Base-by-base conservation (phyloP, 768 basidiomycete species). In the Clavulina sp. region DNA sequence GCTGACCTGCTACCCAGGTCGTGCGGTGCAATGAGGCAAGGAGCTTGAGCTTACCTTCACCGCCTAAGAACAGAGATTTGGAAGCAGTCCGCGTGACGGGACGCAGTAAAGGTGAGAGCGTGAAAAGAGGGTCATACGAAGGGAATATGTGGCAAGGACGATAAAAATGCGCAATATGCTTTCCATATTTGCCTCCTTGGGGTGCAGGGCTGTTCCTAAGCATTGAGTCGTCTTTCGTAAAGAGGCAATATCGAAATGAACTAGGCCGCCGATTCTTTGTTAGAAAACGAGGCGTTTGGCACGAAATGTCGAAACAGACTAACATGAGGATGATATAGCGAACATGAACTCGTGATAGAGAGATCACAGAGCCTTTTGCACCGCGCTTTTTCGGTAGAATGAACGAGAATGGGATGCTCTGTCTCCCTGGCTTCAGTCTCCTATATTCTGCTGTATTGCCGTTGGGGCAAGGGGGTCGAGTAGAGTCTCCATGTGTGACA, bases 1-100 rank as follows among this genome's bases (percentile, higher is more conserved):
- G 70, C 63, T 88, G 84, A 21, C 91, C 91, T 36, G 87, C 78
- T 32, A 92, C 68, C 84, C 88, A 93, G 50, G 73, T 69, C 9
- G 77, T 63, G 19, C 91, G 77, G 59, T 81, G 80, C 32, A 93
- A 63, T 33, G 68, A 71, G 1, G 78, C 83, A 2, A 72, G 76
- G 13, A 93, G 60, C 50, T 69, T 73, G 30, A 88, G 72, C 59
- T 77, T 74, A 3, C 79, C 77, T 54, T 65, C 68, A 2, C 80
- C 81, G 36, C 81, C 76, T 61, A 77, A 69, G 59, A 81, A 73
- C 2, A 84, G 59, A 7, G 68, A 65, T 59, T 72, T 76, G n/a
- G n/a, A n/a, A 6, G 74, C 71, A 1, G 69, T 69, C 13, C 72
- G 72, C 28, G 75, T 74, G 55, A 73, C 71, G 2, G 81, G 78